These are phyloP conservation scores for Aspergillus cejpii DNA, from an alignment of 2,329 filamentous ascomycete genomes.

Conservation along the genomic window DNA sequence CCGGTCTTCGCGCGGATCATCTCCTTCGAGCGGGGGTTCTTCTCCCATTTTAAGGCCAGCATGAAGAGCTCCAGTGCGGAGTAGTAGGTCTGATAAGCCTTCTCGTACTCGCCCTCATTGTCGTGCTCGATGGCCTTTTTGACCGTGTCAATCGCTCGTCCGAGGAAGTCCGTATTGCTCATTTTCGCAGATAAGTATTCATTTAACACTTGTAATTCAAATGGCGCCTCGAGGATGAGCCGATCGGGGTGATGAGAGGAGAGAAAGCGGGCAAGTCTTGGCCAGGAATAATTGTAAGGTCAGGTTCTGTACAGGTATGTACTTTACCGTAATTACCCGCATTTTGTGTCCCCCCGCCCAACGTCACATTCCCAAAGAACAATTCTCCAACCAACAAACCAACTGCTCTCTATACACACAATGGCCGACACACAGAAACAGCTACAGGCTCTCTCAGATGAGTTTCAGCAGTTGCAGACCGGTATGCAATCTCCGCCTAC, in stretches of 20 bases:
- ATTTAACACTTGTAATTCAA: not conserved
- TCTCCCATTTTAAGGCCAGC: constrained; percentile 98
- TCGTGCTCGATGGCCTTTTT: constrained; percentile 97
- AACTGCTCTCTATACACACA: constrained; percentile 9
- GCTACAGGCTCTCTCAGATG: constrained; percentile 75
- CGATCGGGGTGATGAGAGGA: constrained; percentile 5
- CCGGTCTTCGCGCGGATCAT: constrained; percentile 93
- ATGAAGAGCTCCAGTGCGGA: constrained; percentile 95
- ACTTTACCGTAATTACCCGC: constrained; percentile 14
- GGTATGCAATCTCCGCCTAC: constrained; percentile 46
- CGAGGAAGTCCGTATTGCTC: constrained; percentile 95
- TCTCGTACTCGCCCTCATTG: constrained; percentile 92
- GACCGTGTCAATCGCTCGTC: constrained; percentile 91
- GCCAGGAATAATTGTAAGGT: constrained; percentile 12
- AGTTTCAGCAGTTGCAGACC: constrained; percentile 79
- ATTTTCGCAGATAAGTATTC: constrained; percentile 47
- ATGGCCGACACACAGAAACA: constrained; percentile 71
- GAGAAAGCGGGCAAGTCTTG: constrained; percentile 4
- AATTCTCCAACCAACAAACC: constrained; percentile 14
- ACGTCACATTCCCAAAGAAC: no score
- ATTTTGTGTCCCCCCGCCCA: constrained; percentile 24
- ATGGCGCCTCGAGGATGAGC: constrained; percentile 7
- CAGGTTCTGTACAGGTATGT: constrained; percentile 16
- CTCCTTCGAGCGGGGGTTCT: constrained; percentile 93
- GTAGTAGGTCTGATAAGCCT: constrained; percentile 95